Conservation (phyloP, 345 rosid species). For the Aquilaria malaccensis region DNA sequence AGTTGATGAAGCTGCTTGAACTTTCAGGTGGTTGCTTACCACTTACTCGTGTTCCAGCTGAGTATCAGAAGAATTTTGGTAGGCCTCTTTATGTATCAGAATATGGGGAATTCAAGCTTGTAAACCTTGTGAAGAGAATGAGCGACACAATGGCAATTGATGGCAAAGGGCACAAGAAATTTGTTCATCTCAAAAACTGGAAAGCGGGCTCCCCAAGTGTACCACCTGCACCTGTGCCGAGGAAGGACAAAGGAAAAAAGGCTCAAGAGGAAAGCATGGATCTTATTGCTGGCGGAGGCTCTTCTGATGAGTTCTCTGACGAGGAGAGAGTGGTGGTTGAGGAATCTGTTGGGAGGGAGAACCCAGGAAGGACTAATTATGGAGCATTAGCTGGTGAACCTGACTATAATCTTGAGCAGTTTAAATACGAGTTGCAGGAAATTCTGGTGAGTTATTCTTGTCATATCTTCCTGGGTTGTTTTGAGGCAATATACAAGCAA, state of each 20-base stretch:
- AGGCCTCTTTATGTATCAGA: conserved; percentile 77
- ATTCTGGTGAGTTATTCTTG: conserved; percentile 84
- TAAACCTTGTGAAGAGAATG: conserved; percentile 86
- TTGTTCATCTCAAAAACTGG: conserved; percentile 63
- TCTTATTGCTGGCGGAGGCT: conserved; percentile 29
- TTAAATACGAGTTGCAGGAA: conserved; percentile 79
- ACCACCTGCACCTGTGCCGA: conserved; percentile 35
- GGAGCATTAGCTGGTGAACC: conserved; percentile 18
- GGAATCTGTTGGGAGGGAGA: conserved; percentile 30
- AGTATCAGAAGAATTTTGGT: conserved; percentile 69
- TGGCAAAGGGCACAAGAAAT: conserved; percentile 66
- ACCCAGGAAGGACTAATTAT: conserved; percentile 20
- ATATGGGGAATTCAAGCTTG: conserved; percentile 69
- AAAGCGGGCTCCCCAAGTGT: conserved; percentile 36
- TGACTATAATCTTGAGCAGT: conserved; percentile 41
- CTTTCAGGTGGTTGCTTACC: conserved; percentile 81
- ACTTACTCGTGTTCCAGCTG: conserved; percentile 60
- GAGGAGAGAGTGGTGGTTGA: conserved; percentile 45
- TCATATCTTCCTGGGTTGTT: conserved; percentile 57
- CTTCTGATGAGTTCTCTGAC: conserved; percentile 70
- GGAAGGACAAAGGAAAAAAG: conserved; percentile 57
- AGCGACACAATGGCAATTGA: conserved; percentile 53
- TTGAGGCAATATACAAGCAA: conserved; percentile 75
- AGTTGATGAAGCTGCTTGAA: conserved; percentile 75
- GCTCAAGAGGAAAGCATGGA: conserved; percentile 28